These are phyloP conservation scores for Penicillium subrubescens DNA, from an alignment of 495 filamentous ascomycete genomes.

Conservation along the genomic window DNA sequence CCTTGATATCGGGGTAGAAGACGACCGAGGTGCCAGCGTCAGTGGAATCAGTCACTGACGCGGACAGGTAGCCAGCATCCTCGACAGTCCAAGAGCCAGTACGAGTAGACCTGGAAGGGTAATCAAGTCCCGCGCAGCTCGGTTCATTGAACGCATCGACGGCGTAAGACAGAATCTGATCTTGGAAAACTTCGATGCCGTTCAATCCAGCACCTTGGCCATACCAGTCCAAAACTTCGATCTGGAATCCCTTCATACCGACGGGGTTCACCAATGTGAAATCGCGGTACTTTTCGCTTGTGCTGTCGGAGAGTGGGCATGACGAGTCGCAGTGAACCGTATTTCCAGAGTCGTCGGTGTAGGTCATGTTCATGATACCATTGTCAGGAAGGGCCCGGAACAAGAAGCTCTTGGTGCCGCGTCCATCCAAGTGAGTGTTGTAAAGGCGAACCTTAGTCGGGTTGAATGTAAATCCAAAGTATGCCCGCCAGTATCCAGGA, in stretches of 20 bases:
- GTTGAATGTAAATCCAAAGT: slow-evolving; percentile 76
- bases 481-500: slow-evolving; percentile 81
- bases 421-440: slow-evolving; percentile 84
- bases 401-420: slow-evolving; percentile 84
- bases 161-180: slow-evolving; percentile 83
- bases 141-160: slow-evolving; percentile 88
- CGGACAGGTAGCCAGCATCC: slow-evolving; percentile 76
- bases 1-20: slow-evolving; percentile 82
- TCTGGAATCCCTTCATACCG: slow-evolving; percentile 84
- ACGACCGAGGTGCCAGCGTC: slow-evolving; percentile 60
- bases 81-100: slow-evolving; percentile 75
- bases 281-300: slow-evolving; percentile 72
- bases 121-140: slow-evolving; percentile 66
- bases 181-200: slow-evolving; percentile 87
- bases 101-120: slow-evolving; percentile 62
- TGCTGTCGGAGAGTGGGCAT: slow-evolving; percentile 75
- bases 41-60: slow-evolving; percentile 58
- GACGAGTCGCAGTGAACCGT: slow-evolving; percentile 70
- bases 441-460: slow-evolving; percentile 86
- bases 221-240: slow-evolving; percentile 86
- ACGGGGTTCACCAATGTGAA: slow-evolving; percentile 87
- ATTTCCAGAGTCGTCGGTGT: slow-evolving; percentile 68
- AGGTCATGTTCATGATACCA: slow-evolving; percentile 97
- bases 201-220: slow-evolving; percentile 83
- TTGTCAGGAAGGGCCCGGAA: slow-evolving; percentile 79